phyloP scores from a whole-genome alignment of 108 stramenopile species.

The Nitzschia palea region DNA sequence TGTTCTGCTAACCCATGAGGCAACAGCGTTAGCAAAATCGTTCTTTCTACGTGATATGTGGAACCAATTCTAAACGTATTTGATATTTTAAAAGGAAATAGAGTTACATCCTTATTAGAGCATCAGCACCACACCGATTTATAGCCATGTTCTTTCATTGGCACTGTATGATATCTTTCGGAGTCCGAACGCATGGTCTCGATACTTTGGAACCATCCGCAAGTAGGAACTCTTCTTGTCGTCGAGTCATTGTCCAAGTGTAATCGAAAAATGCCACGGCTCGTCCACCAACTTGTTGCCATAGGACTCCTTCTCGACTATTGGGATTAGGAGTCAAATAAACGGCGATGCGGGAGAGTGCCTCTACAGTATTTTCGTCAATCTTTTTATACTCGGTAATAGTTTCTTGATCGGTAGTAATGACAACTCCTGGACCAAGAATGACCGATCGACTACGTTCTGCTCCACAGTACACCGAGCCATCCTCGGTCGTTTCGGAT shows the following conservation, averaged over 20 bases:
- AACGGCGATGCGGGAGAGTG: conserved; percentile 43
- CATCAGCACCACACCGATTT: too few relatives aligned
- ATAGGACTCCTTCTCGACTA: conserved; percentile 53
- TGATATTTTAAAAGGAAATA: too few relatives aligned
- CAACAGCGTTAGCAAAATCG: too few relatives aligned
- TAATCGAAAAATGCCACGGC: conserved; percentile 65
- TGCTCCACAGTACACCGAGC: conserved; percentile 24
- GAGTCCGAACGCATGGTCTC: conserved; percentile 13
- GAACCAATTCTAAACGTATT: too few relatives aligned
- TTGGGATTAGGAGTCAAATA: conserved; percentile 65
- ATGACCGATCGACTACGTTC: conserved; percentile 49
- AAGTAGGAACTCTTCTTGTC: not conserved
- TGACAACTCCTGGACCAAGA: conserved; percentile 38
- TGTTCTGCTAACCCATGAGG: too few relatives aligned
- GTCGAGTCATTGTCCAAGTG: conserved; percentile 47
- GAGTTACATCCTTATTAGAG: too few relatives aligned
- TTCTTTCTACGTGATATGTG: too few relatives aligned
- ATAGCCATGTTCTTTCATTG: too few relatives aligned
- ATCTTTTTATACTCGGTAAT: conserved; percentile 46
- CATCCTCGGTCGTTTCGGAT: conserved; percentile 14
- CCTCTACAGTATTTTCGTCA: conserved; percentile 28
- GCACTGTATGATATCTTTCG: conserved; percentile 12
- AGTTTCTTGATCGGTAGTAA: conserved; percentile 45
- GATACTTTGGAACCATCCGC: conserved; percentile 19
- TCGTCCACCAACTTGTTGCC: conserved; percentile 56